Evolutionary conservation across 2,329 filamentous ascomycete genomes (phyloP), one percentile per base, ranked within the genome.

Genomic region (Colletotrichum sp.): DNA sequence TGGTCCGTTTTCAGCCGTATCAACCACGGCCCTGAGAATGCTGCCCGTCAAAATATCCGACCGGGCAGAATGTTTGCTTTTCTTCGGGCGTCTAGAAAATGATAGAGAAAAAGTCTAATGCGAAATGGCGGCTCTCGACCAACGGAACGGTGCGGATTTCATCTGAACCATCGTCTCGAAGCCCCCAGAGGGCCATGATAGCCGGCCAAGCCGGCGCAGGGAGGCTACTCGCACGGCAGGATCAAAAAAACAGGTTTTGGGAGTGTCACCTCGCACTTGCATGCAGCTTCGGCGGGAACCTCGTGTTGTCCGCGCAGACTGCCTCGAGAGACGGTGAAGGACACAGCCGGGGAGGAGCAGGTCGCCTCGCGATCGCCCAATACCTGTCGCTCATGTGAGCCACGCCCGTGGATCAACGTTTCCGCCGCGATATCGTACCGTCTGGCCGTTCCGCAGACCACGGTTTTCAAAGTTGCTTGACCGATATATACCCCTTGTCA

Each of bases 201-300:
- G 66, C 73, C 76, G 73, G 73, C 76, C 69, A 77, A 73, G 64
- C 73, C 73, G 73, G 76, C 55, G 32, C 32, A 70, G 52, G 30
- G 43, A 73, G 60, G 52, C 61, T 65, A 77, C 69, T 76, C 65
- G 61, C 73, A 62, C 55, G 61, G 55, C 55, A 69, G 69, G 52
- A 43, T 43, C 38, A 61, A 76, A 76, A 77, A 76, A 77, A 76
- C 68, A 65, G 73, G 73, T 76, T 77, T 77, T 76, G 28, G 52
- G 55, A 67, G 28, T 76, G 74, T 77, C 73, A 73, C 76, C 55
- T 69, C 73, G 70, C 69, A 65, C 69, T 73, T 76, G 73, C 76
- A 77, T 77, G 76, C 76, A 73, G 69, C 68, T 30, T 65, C 56
- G 52, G 76, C 73, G 68, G 73, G 58, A 73, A 76, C 55, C 66